These are phyloP conservation scores for Curvularia sp. DNA, from an alignment of 2,329 filamentous ascomycete genomes.

Conservation along the genomic window DNA sequence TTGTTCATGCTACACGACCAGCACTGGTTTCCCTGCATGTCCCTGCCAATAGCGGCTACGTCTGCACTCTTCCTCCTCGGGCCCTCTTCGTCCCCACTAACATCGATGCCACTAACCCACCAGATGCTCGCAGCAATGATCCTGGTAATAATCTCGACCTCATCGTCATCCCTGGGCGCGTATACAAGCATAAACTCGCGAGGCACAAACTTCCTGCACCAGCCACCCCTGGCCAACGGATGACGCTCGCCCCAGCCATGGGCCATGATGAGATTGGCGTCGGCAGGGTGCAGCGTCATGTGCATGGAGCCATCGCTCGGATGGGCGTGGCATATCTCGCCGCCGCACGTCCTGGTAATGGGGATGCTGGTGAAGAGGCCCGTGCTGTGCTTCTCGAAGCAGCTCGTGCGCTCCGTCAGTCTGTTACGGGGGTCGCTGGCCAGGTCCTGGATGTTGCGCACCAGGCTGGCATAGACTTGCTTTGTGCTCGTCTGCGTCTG, in stretches of 20 bases:
- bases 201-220: constrained; percentile 73
- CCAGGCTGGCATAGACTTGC: constrained; percentile 52
- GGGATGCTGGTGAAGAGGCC: constrained; percentile 74
- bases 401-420: constrained; percentile 67
- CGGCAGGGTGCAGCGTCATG: constrained; percentile 79
- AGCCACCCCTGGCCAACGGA: constrained; percentile 70
- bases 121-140: constrained; percentile 79
- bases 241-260: constrained; percentile 80
- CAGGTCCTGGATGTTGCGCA: constrained; percentile 29
- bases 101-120: constrained; percentile 62
- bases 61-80: constrained; percentile 35
- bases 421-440: constrained; percentile 36
- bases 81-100: constrained; percentile 28
- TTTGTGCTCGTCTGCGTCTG: constrained; percentile 70
- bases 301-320: constrained; percentile 79
- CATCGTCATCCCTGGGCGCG: constrained; percentile 72
- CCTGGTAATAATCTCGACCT: constrained; percentile 70
- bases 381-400: constrained; percentile 82
- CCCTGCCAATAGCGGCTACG: constrained; percentile 32
- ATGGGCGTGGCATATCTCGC: constrained; percentile 85
- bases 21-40: constrained; percentile 31
- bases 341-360: constrained; percentile 73
- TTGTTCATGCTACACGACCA: constrained; percentile 38
- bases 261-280: constrained; percentile 74
- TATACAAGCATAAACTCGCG: constrained; percentile 82